A percentile compares a stretch with the other conserved stretches of the same genome.
Evolutionary conservation across 1,284 basidiomycete species (phyloP).

Genomic region (Hymenochaete sp.): DNA sequence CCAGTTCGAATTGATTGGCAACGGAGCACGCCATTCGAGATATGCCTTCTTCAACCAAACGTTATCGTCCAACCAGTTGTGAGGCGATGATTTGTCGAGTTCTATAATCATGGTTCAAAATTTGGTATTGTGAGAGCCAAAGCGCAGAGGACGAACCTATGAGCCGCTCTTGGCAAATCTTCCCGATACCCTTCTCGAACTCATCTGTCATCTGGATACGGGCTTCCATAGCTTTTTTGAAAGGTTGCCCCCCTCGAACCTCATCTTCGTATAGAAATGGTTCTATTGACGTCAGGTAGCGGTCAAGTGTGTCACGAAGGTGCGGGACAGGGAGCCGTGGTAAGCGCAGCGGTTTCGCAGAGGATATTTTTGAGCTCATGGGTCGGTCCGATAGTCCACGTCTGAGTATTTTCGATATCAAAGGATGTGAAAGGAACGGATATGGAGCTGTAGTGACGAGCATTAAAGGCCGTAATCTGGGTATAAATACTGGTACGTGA

Average conservation of each 20-base stretch:
- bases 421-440: too few relatives aligned
- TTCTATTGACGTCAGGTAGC: conserved; percentile 73
- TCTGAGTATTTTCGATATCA: conserved; percentile 1
- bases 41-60: conserved; percentile 91
- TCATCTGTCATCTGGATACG: conserved; percentile 62
- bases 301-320: conserved; percentile 67
- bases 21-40: conserved; percentile 81
- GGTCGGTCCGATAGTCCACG: conserved; percentile 5
- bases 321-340: conserved; percentile 83
- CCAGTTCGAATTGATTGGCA: conserved; percentile 94
- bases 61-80: conserved; percentile 95
- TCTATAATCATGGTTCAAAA: conserved; percentile 36
- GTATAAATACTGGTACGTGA: too few relatives aligned
- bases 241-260: conserved; percentile 44
- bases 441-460: too few relatives aligned
- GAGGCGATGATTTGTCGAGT: conserved; percentile 76
- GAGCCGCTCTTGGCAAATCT: conserved; percentile 70
- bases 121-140: conserved; percentile 5
- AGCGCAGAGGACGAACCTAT: conserved; percentile 43
- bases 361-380: neutral
- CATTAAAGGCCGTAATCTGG: too few relatives aligned
- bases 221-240: conserved; percentile 49
- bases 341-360: conserved; percentile 18
- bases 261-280: conserved; percentile 78
- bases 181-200: conserved; percentile 69